phyloP scores from a whole-genome alignment of 75 land plant genomes.

The Pinus tabuliformis region DNA sequence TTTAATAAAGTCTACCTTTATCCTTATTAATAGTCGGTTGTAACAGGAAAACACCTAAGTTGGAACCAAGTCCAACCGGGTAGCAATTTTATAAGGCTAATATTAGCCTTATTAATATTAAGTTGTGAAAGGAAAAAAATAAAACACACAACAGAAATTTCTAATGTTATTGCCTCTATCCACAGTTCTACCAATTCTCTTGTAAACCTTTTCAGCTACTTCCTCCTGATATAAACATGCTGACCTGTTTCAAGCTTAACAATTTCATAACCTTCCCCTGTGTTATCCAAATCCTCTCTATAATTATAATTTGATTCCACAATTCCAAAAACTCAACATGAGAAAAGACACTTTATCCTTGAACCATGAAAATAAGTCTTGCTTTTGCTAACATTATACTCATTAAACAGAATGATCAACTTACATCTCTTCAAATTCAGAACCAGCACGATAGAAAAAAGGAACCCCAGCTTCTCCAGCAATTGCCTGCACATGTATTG shows the following conservation, averaged over 20 bases:
- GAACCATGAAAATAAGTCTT: neutral
- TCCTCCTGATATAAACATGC: neutral
- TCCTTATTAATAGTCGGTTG: no score
- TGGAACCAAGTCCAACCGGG: no score
- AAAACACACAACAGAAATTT: neutral
- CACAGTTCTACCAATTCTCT: neutral
- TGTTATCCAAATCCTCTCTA: neutral
- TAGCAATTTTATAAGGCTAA: no score
- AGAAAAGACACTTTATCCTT: neutral
- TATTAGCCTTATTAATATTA: no score
- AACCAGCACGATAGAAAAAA: conserved; percentile 97
- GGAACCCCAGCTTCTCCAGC: conserved; percentile 99
- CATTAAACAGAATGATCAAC: conserved; percentile 15
- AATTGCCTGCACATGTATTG: conserved; percentile 64
- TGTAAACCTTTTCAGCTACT: neutral
- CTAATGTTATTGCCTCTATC: neutral
- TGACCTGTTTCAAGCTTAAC: neutral
- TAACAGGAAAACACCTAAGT: no score
- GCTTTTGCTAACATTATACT: neutral
- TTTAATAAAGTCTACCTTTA: no score
- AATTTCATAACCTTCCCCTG: neutral
- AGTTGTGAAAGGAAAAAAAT: no score
- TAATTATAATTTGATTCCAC: neutral
- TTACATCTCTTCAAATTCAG: conserved; percentile 99
- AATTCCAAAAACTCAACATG: neutral